Evolutionary conservation across 495 filamentous ascomycete genomes (phyloP).

Genomic region (Aspergillus biplanus): DNA sequence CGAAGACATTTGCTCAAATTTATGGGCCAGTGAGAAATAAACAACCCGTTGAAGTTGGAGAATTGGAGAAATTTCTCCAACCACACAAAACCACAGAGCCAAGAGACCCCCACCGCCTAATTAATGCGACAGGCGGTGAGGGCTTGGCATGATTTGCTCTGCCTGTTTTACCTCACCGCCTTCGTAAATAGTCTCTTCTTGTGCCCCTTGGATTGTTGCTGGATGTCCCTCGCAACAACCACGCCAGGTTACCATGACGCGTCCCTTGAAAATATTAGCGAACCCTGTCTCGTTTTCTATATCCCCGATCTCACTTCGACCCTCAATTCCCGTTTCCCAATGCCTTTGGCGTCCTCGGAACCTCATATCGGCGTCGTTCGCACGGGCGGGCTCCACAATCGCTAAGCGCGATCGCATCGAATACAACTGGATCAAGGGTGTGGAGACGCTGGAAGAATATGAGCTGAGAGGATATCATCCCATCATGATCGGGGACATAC

Average conservation of each 20-base stretch:
- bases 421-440: slow-evolving; percentile 38
- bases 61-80: background rate
- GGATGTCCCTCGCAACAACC: no score
- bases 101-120: no score
- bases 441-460: slow-evolving; percentile 39
- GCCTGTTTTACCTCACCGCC: no score
- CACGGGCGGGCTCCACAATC: background rate
- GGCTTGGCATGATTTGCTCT: no score
- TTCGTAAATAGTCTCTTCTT: no score
- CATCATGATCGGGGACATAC: slow-evolving; percentile 43
- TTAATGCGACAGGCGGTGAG: no score
- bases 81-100: no score
- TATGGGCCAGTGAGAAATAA: background rate
- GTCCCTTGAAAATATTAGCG: background rate
- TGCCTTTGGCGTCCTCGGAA: background rate
- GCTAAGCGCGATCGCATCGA: background rate
- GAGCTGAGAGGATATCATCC: slow-evolving; percentile 49
- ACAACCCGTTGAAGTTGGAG: background rate
- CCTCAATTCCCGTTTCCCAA: background rate
- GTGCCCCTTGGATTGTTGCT: no score
- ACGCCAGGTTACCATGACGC: no score
- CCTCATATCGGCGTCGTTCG: background rate
- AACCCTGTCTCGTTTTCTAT: background rate
- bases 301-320: background rate
- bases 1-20: background rate